These are phyloP conservation scores for Saccharomycopsis javanensis DNA, from an alignment of 805 yeast species.

Conservation along the genomic window DNA sequence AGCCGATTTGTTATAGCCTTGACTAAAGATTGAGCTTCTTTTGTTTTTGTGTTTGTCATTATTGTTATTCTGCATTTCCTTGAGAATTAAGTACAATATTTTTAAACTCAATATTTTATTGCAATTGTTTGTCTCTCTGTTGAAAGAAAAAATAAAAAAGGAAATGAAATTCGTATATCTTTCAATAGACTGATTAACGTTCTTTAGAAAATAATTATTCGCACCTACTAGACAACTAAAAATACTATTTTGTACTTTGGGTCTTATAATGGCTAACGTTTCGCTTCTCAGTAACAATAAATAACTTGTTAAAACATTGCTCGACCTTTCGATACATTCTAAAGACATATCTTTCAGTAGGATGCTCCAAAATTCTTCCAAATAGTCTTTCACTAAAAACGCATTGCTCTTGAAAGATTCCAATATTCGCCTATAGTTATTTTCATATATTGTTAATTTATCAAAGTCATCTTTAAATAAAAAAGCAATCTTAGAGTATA, in stretches of 20 bases:
- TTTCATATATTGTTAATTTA: conserved; percentile 28
- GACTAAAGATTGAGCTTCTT: conserved; percentile 7
- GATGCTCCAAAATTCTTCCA: conserved; percentile 6
- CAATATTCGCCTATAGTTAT: conserved; percentile 24
- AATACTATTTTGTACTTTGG: conserved; percentile 8
- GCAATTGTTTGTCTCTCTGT: conserved; percentile 44
- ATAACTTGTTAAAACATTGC: not conserved
- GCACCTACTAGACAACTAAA: conserved; percentile 15
- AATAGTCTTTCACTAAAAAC: conserved; percentile 1
- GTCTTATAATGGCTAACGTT: conserved; percentile 8
- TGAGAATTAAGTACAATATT: conserved; percentile 36
- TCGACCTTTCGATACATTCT: not conserved
- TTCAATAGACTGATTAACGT: not conserved
- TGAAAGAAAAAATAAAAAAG: conserved; percentile 42
- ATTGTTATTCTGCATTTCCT: conserved; percentile 10
- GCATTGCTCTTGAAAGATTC: conserved; percentile 10
- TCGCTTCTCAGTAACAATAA: conserved; percentile 9
- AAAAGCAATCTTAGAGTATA: conserved; percentile 43
- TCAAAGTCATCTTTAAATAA: conserved; percentile 29
- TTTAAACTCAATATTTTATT: conserved; percentile 46
- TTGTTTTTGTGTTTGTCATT: conserved; percentile 1
- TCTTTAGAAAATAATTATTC: not conserved
- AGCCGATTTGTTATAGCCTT: not conserved
- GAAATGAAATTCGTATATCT: conserved; percentile 34
- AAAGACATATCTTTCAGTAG: conserved; percentile 3